Base-by-base conservation (phyloP, 768 basidiomycete species). In the Leucosporidium scottii region DNA sequence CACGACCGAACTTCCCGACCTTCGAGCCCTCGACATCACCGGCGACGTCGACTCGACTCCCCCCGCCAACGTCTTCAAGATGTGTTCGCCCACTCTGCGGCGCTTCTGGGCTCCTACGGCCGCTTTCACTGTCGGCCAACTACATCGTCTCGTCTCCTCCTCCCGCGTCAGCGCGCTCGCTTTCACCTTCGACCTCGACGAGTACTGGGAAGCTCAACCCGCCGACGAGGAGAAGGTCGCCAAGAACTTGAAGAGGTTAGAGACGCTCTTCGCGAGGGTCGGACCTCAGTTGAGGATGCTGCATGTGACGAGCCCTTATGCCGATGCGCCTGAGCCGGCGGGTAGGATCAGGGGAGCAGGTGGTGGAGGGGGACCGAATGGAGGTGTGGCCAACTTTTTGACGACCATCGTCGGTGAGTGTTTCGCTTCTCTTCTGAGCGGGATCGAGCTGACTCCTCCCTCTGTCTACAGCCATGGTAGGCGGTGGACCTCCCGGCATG, bases 151-250 rank as follows among this genome's bases (percentile, higher is more conserved):
- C 7, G 36, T 67, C 28, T n/a, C 4, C 2, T 34, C 30, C 10
- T 12, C 61, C 12, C 61, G 20, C 30, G 21, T 67, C 30, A 10
- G 7, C 34, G 20, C 66, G 1, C 66, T 67, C 56, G 66, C 61
- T 12, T 59, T 67, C 61, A 44, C 61, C 4, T 67, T 67, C 51
- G 66, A 62, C 51, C 34, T 51, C 17, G 66, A 67, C 13, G 21
- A 31, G 28, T 36, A 21, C 30, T 54, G 21, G 23, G 27, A 47
- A n/a, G 4, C 48, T 3, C 8, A 6, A 18, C 17, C 13, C 1
- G 55, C 61, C 9, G 12, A 49, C 1, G 50, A 48, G 28, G 39
- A 44, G 12, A 36, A 23, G 27, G 36, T 53, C 25, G 5, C 21
- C 1, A 27, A 44, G 1, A 36, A 51, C 13, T 18, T 62, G 27